phyloP scores from a whole-genome alignment of 768 basidiomycete species.

The Tricholoma furcatifolium region DNA sequence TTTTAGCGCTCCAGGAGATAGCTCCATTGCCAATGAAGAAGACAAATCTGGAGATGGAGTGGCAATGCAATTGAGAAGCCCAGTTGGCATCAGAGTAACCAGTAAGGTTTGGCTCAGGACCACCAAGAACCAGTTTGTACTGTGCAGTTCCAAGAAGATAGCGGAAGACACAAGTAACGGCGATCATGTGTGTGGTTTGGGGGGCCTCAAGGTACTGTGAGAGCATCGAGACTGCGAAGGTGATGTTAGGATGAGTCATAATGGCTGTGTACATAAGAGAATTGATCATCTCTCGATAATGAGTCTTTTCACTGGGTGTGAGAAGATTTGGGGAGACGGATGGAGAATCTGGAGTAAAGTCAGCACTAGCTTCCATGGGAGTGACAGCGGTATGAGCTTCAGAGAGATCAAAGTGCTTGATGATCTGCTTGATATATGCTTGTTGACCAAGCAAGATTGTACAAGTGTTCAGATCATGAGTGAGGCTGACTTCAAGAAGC shows the following conservation, averaged over 20 bases:
- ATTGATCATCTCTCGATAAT: not conserved
- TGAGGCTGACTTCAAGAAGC: constrained; percentile 22
- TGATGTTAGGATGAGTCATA: constrained; percentile 4
- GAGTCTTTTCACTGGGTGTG: not conserved
- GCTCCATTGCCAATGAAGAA: constrained; percentile 7
- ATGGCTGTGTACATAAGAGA: constrained; percentile 7
- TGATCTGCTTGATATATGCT: constrained; percentile 19
- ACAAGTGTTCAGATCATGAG: constrained; percentile 7
- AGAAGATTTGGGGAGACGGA: constrained; percentile 4
- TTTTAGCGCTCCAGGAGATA: constrained; percentile 31
- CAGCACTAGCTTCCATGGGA: constrained; percentile 2
- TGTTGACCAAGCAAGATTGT: constrained; percentile 17
- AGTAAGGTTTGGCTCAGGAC: not conserved
- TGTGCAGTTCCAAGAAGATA: not conserved
- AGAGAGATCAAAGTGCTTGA: constrained; percentile 9
- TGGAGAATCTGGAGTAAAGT: constrained; percentile 2
- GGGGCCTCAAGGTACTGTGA: too few relatives aligned
- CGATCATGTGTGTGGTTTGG: too few relatives aligned
- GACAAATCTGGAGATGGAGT: too few relatives aligned
- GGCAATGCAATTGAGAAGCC: not conserved
- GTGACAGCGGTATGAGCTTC: constrained; percentile 4
- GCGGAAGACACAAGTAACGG: not conserved
- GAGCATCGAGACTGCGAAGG: too few relatives aligned
- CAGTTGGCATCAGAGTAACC: not conserved
- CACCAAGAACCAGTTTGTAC: not conserved